A percentile compares a stretch with the other conserved stretches of the same genome.
phyloP scores from a whole-genome alignment of 2,329 filamentous ascomycete genomes.

The Colletotrichum sp. region DNA sequence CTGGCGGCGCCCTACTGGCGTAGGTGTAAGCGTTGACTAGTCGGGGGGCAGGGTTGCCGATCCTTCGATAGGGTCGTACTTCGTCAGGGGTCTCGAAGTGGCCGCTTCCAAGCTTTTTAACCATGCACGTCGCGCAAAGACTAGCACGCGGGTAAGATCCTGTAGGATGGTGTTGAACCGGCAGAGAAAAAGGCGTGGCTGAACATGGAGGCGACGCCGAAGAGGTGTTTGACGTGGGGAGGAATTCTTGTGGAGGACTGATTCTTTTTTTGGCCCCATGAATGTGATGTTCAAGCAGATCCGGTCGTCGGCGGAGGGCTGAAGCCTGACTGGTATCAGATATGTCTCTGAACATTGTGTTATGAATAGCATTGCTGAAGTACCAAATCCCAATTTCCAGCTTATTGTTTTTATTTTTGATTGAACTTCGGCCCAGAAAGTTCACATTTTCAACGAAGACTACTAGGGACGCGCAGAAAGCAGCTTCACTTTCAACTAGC shows the following conservation, averaged over 20 bases:
- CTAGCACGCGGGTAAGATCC: neutral
- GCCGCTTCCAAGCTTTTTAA: neutral
- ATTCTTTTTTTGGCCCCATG: neutral
- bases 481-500: neutral
- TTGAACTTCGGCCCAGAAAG: fast-evolving
- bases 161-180: neutral
- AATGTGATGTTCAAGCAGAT: neutral
- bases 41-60: neutral
- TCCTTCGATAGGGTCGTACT: neutral
- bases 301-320: neutral
- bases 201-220: neutral
- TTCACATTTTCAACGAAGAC: neutral
- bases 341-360: fast-evolving
- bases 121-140: neutral
- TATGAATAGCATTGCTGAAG: fast-evolving
- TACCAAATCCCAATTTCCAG: fast-evolving
- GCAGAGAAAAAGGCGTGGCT: neutral
- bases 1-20: neutral
- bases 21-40: neutral
- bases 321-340: neutral
- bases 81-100: neutral
- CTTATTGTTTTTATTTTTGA: fast-evolving
- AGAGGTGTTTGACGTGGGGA: neutral
- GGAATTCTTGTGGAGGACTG: neutral
- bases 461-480: neutral